Evolutionary conservation across 805 yeast genomes (phyloP), one percentile per base, ranked within the genome.

Genomic region (Pichia nanzhaoensis): DNA sequence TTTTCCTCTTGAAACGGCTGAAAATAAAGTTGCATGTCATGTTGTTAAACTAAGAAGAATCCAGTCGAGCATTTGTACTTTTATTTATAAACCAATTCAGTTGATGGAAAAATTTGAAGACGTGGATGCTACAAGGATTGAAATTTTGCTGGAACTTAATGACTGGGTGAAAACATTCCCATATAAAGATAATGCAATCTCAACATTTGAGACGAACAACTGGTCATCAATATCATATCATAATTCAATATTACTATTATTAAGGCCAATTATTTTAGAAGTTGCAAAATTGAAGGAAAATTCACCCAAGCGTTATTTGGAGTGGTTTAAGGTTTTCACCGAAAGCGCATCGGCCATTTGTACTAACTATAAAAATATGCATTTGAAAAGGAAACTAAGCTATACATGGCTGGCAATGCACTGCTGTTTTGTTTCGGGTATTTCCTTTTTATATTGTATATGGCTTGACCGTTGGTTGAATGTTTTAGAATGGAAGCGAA

Each of bases 151-250:
- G 5, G 68, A 64, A 40, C 45, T 64, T 37, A 64, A 62, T 39
- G 53, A 53, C 17, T 65, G 68, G 68, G 56, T 58, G 51, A 42
- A 53, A 2, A 57, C 60, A 16, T 62, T 61, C 42, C 68, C 68
- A 1, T 49, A 36, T 24, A 59, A 57, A 37, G 43, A 48, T 6
- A 42, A 54, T 34, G 55, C 66, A 1, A 27, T 35, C 10, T 58
- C 65, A 1, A 55, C 57, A 1, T 64, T 61, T 51, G 66, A 64
- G 41, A 57, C 66, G 1, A 49, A 54, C 14, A 57, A 61, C 34
- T 64, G 69, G 67, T 59, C 60, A 10, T 45, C 54, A 9, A 59
- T 65, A 3, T 59, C 67, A 2, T 65, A 65, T 37, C 66, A 64
- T 47, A 63, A 64, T 45, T 61, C 68, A 4, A 48, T 65, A 43